Evolutionary conservation across 2,329 filamentous ascomycete species (phyloP).

Genomic region (Sclerotinia borealis): DNA sequence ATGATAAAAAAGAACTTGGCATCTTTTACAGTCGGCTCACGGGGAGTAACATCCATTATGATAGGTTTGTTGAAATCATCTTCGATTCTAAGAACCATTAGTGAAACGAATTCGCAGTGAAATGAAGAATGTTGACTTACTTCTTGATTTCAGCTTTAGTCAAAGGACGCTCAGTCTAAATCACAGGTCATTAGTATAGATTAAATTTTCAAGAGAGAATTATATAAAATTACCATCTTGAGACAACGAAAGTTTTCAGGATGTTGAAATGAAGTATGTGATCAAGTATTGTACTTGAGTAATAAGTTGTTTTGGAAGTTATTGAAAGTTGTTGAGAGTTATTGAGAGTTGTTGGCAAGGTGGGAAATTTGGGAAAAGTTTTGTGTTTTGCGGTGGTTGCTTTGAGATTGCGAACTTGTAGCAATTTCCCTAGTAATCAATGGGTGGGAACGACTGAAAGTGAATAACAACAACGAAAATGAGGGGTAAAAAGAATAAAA

Average conservation of each 20-base stretch:
- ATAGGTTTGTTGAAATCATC: background rate
- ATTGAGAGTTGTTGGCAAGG: background rate
- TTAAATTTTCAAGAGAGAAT: background rate
- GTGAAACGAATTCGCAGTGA: background rate
- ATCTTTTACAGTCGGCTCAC: conserved; percentile 16
- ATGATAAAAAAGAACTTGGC: conserved; percentile 20
- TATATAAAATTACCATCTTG: background rate
- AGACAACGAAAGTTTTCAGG: background rate
- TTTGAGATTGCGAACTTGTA: background rate
- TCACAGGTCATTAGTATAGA: background rate
- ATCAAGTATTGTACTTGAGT: background rate
- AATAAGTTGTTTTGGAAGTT: background rate
- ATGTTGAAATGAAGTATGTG: background rate
- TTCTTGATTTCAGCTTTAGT: background rate
- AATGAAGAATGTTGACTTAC: background rate
- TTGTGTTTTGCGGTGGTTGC: background rate
- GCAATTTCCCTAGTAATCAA: background rate
- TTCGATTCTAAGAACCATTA: background rate
- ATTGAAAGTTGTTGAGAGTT: background rate
- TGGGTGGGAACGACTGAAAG: background rate
- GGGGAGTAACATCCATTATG: background rate
- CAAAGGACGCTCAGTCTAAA: background rate
- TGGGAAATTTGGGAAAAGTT: background rate
- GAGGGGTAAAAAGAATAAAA: background rate
- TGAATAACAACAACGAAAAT: background rate